Evolutionary conservation across 345 rosid genomes (phyloP).

Genomic region (Murraya paniculata): DNA sequence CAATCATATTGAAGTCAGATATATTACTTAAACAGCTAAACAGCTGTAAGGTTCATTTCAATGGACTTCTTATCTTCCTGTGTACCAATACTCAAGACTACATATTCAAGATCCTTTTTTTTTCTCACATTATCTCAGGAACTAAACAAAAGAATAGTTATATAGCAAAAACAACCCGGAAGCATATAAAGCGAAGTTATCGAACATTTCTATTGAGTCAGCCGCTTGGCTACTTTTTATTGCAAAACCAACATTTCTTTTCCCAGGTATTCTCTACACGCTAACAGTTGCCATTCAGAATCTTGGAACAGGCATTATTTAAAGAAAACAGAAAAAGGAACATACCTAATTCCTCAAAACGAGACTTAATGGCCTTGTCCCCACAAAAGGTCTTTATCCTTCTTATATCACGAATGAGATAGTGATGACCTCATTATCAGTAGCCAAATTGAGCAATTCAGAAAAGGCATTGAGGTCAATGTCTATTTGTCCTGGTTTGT

Average conservation of each 20-base stretch:
- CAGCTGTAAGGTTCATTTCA: background rate
- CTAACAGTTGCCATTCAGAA: background rate
- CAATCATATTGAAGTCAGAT: no score
- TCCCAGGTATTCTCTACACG: background rate
- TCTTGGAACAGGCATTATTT: slow-evolving; percentile 1
- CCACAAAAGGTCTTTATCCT: background rate
- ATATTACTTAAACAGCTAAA: background rate
- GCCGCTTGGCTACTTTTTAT: background rate
- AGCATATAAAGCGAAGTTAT: background rate
- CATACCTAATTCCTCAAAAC: background rate
- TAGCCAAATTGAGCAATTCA: background rate
- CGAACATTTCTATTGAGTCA: background rate
- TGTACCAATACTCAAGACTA: background rate
- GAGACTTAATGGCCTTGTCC: background rate
- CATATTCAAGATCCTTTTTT: background rate
- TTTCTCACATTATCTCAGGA: background rate
- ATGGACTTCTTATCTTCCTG: background rate
- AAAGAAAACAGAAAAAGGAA: background rate
- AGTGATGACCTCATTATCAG: background rate
- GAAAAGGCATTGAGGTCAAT: background rate
- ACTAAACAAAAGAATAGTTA: background rate
- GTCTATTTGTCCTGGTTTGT: background rate
- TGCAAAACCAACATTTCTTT: background rate
- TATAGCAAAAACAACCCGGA: background rate
- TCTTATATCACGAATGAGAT: background rate